Base-by-base conservation (phyloP, 495 filamentous ascomycete genomes). In the Aspergillus indologenus region DNA sequence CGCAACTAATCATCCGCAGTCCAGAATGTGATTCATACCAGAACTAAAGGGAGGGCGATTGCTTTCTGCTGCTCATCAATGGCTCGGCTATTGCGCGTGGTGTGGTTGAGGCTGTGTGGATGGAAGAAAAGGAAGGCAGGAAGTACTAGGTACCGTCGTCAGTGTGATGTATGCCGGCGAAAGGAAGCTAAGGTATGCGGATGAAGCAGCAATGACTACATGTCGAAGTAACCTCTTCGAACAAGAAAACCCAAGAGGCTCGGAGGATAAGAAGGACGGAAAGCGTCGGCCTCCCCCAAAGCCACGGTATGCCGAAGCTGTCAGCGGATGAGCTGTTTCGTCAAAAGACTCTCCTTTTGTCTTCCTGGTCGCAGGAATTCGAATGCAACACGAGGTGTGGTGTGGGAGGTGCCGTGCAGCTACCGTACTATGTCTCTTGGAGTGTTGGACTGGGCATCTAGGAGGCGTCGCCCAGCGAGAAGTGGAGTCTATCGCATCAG, bases 271-370 rank as follows among this genome's bases (percentile, higher is more conserved):
- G 12, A 18, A 12, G 45, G 20, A 5, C 23, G 34, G 34, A 40
- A 40, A 40, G 34, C 26, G 26, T 40, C 34, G 34, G 34, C 9
- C 23, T 29, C 26, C 3, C 9, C 9, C 48, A 51, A n/a, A n/a
- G 48, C 34, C 48, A 31, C 48, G 48, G 48, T 51, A 51, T 51
- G 48, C 48, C 48, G 48, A 51, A n/a, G 23, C 48, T 29, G 48
- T 51, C 48, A 51, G 48, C 48, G 48, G 23, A 51, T 29, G 23
- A 24, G 23, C 23, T 24, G 34, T 7, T 40, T 40, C 12, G 34
- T 40, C 34, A 8, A 40, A 15, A 40, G 5, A 40, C 5, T 40
- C 12, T 40, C 34, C 19, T 50, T 24, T 21, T 26, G 1, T n/a
- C 11, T 22, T 1, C 21, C 23, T 24, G 9, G 47, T 23, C 21